Evolutionary conservation across 2,329 filamentous ascomycete genomes (phyloP).

Genomic region (Phaeosphaeriaceae sp.): DNA sequence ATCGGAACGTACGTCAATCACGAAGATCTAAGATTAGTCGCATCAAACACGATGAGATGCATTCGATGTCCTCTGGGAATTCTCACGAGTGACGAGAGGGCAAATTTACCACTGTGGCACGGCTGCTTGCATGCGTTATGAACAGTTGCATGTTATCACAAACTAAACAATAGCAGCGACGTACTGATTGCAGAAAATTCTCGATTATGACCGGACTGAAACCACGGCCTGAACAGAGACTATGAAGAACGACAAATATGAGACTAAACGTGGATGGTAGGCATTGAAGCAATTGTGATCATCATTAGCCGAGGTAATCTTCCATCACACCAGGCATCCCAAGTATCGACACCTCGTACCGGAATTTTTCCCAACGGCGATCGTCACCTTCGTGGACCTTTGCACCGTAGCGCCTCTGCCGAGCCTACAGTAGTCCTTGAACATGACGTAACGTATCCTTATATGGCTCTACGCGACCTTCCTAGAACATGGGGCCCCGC

Average conservation of each 20-base stretch:
- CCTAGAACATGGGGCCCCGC: not conserved
- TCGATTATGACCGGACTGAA: too few species aligned
- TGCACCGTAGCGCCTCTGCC: not conserved
- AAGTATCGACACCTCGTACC: not conserved
- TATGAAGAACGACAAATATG: too few species aligned
- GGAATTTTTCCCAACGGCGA: not conserved
- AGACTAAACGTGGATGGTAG: too few species aligned
- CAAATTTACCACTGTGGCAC: not conserved
- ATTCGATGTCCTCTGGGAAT: too few species aligned
- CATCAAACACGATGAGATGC: too few species aligned
- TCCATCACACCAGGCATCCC: not conserved
- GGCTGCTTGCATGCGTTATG: not conserved
- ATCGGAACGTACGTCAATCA: too few species aligned
- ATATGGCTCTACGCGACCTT: not conserved
- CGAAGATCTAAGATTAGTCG: too few species aligned
- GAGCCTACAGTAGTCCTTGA: not conserved
- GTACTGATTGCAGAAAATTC: too few species aligned
- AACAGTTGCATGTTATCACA: too few species aligned
- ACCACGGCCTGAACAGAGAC: too few species aligned
- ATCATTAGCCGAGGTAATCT: not conserved
- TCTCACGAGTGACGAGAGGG: not conserved
- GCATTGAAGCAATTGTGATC: not conserved
- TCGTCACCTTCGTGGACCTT: not conserved
- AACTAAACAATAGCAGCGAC: too few species aligned
- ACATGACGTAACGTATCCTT: not conserved